Percentiles rank a stretch among this genome's conserved stretches.
Evolutionary conservation across 495 filamentous ascomycete species (phyloP).

Genomic region (Daldinia vernicosa): DNA sequence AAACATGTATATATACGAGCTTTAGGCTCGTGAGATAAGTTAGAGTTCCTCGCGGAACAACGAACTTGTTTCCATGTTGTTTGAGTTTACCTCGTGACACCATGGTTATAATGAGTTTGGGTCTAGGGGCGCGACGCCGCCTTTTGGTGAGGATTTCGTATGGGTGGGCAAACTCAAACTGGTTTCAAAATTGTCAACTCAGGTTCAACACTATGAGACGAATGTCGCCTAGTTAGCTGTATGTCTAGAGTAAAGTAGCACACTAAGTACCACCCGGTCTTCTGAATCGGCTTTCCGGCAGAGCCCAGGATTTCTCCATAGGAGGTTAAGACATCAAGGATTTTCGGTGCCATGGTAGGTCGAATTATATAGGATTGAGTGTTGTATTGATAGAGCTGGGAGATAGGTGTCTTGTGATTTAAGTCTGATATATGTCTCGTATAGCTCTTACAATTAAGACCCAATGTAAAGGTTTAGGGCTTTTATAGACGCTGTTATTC

Average conservation of each 20-base stretch:
- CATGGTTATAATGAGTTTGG: not conserved
- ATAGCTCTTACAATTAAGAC: not conserved
- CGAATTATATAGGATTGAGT: not conserved
- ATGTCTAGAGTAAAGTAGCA: not conserved
- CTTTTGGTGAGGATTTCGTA: not conserved
- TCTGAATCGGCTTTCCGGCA: not conserved
- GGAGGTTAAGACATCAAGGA: not conserved
- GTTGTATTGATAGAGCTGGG: not conserved
- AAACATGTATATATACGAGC: too few species aligned
- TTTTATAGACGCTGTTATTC: not conserved
- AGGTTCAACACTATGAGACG: not conserved
- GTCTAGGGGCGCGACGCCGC: not conserved
- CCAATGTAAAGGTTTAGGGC: not conserved
- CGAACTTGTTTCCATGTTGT: too few species aligned
- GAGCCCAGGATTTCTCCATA: not conserved
- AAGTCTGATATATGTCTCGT: not conserved
- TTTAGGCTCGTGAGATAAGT: too few species aligned
- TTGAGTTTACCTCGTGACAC: too few species aligned
- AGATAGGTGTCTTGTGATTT: not conserved
- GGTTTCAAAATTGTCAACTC: not conserved
- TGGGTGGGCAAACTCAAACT: not conserved
- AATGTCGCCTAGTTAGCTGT: not conserved
- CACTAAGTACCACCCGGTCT: not conserved
- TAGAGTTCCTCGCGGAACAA: too few species aligned
- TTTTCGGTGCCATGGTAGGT: not conserved